Evolutionary conservation across 2,329 filamentous ascomycete genomes (phyloP).

Genomic region (Trichoderma guizhouense): DNA sequence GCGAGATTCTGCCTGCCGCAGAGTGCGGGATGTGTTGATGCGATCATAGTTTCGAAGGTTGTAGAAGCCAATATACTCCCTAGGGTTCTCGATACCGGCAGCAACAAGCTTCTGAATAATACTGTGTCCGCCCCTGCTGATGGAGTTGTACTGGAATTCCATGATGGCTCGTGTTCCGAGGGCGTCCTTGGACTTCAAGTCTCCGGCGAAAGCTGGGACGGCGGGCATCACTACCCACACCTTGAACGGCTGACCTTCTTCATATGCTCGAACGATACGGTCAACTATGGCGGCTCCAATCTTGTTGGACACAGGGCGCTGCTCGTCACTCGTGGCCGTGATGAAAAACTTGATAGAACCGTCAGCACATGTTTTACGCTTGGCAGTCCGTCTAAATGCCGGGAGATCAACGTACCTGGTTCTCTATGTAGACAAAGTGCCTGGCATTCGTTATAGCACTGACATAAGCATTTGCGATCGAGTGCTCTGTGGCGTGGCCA

Average conservation of each 20-base stretch:
- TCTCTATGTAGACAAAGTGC: constrained; percentile 78
- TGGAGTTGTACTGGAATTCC: constrained; percentile 81
- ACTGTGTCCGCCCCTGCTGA: constrained; percentile 71
- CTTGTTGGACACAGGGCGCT: constrained; percentile 71
- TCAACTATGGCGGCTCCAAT: constrained; percentile 77
- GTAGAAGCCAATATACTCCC: constrained; percentile 77
- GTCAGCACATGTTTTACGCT: background rate
- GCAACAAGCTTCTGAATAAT: constrained; percentile 70
- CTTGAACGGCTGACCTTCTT: constrained; percentile 64
- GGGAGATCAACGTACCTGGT: constrained; percentile 46
- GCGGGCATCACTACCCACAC: constrained; percentile 76
- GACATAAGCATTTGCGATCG: constrained; percentile 82
- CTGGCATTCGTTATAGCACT: constrained; percentile 64
- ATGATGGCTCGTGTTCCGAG: constrained; percentile 80
- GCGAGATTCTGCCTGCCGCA: constrained; percentile 57
- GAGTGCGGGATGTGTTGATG: constrained; percentile 66
- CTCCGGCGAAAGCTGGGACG: constrained; percentile 78
- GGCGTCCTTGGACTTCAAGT: constrained; percentile 68
- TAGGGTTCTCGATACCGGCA: constrained; percentile 66
- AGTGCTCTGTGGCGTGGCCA: constrained; percentile 60
- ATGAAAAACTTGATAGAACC: constrained; percentile 67
- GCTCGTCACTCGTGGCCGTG: constrained; percentile 68
- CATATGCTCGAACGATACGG: constrained; percentile 67
- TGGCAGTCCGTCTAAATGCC: accelerated
- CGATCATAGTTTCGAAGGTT: constrained; percentile 82